Conservation (phyloP, 2,329 filamentous ascomycete species). For the Capronia americana region DNA sequence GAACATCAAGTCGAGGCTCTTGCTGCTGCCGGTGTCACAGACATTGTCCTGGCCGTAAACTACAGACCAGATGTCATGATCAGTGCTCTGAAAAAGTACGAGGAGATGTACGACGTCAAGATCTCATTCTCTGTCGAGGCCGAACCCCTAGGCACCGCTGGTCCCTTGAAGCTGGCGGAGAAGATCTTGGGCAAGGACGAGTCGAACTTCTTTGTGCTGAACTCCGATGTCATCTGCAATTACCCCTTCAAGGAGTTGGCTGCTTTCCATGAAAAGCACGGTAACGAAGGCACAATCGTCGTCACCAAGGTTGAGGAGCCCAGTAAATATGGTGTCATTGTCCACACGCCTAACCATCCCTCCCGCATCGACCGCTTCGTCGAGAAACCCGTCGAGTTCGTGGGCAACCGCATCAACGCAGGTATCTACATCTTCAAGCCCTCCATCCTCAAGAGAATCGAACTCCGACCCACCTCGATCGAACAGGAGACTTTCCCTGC, state of each 20-base stretch:
- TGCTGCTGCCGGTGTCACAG: slow-evolving; percentile 89
- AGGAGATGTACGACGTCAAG: slow-evolving; percentile 88
- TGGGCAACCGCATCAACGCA: slow-evolving; percentile 98
- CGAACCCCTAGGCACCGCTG: slow-evolving; percentile 92
- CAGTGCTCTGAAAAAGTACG: slow-evolving; percentile 90
- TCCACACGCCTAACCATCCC: slow-evolving; percentile 91
- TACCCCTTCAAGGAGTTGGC: slow-evolving; percentile 92
- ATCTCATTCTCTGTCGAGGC: slow-evolving; percentile 97
- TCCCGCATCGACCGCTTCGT: slow-evolving; percentile 98
- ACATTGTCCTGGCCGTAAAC: slow-evolving; percentile 98
- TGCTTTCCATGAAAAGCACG: slow-evolving; percentile 90
- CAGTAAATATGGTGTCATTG: slow-evolving; percentile 97
- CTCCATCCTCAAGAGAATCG: slow-evolving; percentile 86
- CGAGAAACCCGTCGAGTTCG: slow-evolving; percentile 98
- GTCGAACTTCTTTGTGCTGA: slow-evolving; percentile 94
- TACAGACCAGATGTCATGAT: slow-evolving; percentile 99
- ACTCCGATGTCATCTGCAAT: slow-evolving; percentile 98
- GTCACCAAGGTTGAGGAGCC: slow-evolving; percentile 99
- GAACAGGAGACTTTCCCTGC: slow-evolving; percentile 99
- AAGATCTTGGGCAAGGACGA: slow-evolving; percentile 91
- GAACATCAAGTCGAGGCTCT: slow-evolving; percentile 96
- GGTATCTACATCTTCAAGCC: slow-evolving; percentile 98
- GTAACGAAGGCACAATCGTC: slow-evolving; percentile 94
- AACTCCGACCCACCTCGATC: slow-evolving; percentile 94
- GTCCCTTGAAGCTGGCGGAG: slow-evolving; percentile 93